Base-by-base conservation (phyloP, 164 flowering plant genomes). In the Vitis labrusca region DNA sequence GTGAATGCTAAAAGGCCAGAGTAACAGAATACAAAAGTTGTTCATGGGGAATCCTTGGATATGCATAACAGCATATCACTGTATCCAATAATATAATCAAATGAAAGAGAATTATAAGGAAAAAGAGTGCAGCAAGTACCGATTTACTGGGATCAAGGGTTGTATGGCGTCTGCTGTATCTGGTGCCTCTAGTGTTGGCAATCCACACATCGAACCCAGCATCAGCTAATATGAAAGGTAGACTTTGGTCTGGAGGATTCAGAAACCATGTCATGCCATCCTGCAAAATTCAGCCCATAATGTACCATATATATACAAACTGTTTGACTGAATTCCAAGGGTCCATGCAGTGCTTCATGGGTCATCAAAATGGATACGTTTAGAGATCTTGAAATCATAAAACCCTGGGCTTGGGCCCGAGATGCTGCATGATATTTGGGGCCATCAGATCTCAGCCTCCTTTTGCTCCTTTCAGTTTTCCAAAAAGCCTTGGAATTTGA, bases 181-280 rank as follows among this genome's bases (percentile, higher is more conserved):
- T 70, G 44, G 97, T 91, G 19, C 96, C 97, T 78, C 97, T 67
- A 8, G 86, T 77, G 78, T 91, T 91, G 1, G 87, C 79, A 15
- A 91, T 79, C 97, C 97, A 91, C 13, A 91, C 97, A 50, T 91
- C 93, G 50, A 80, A 91, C 9, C 93, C 97, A 47, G 64, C 69
- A 47, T 91, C 92, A 1, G 93, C 96, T 70, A 91, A 78, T 15
- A 88, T 75, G 66, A 85, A 68, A 3, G 90, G 90, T 19, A 90
- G 81, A 66, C 82, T 75, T 68, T 85, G 76, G 6, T 83, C 87
- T 3, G 91, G 86, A 19, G 85, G 61, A 60, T 84, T 85, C 67
- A 87, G 65, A 29, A 88, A 72, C 96, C 96, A 91, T 27, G 90
- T 78, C 74, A 81, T 71, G 47, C 96, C 93, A 65, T 91, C 96